Evolutionary conservation across 495 filamentous ascomycete species (phyloP).

Genomic region (Hyaloscypha variabilis): DNA sequence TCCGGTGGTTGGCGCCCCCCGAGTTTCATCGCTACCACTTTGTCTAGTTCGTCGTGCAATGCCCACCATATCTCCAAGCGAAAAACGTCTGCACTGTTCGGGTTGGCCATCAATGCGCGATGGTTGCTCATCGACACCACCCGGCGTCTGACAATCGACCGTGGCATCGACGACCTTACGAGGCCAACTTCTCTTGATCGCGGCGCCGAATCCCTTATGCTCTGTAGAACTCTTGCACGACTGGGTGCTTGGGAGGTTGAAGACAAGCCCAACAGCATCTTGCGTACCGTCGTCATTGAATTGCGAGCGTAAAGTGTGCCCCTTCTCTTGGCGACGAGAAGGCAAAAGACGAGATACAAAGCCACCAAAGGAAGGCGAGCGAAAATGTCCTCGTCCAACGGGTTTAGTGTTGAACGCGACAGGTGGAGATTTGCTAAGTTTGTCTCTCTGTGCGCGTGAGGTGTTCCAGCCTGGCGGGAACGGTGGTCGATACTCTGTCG

Average conservation of each 20-base stretch:
- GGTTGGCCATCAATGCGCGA: background rate
- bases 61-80: background rate
- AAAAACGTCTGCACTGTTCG: background rate
- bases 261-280: slow-evolving; percentile 18
- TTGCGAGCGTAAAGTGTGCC: slow-evolving; percentile 37
- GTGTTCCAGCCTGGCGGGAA: background rate
- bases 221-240: background rate
- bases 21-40: background rate
- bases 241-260: background rate
- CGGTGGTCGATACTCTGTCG: slow-evolving; percentile 17
- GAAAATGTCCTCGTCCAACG: slow-evolving; percentile 20
- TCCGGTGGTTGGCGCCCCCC: background rate
- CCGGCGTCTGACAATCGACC: background rate
- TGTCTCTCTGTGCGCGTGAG: background rate
- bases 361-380: slow-evolving; percentile 35
- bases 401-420: slow-evolving; percentile 2
- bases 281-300: slow-evolving; percentile 27
- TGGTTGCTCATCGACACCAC: background rate
- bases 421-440: slow-evolving; percentile 2
- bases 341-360: slow-evolving; percentile 42
- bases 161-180: background rate
- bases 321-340: slow-evolving; percentile 45
- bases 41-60: background rate
- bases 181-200: background rate
- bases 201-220: background rate